Conservation (phyloP, 495 filamentous ascomycete genomes). For the Niebla homalea region DNA sequence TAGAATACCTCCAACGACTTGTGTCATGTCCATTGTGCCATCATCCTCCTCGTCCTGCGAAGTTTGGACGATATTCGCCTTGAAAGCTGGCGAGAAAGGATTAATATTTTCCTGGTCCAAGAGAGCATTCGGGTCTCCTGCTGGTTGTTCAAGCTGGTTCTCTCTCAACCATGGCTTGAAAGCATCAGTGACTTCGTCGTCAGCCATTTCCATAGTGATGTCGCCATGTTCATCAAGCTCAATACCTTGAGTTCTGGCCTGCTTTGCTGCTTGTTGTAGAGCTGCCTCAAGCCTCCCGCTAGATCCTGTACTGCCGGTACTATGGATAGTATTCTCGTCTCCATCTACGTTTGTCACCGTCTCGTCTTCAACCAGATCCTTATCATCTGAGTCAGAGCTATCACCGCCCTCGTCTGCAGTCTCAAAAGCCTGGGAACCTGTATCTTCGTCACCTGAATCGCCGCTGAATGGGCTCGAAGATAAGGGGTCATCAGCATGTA, state of each 20-base stretch:
- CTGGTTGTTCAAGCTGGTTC: conserved; percentile 31
- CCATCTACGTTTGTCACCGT: conserved; percentile 55
- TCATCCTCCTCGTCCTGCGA: conserved; percentile 33
- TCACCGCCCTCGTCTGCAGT: conserved; percentile 37
- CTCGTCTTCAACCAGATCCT: conserved; percentile 51
- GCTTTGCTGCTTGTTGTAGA: conserved; percentile 58
- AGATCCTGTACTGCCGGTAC: conserved; percentile 43
- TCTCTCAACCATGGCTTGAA: conserved; percentile 57
- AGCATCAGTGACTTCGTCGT: conserved; percentile 66
- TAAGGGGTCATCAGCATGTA: conserved; percentile 47
- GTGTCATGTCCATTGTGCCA: conserved; percentile 68
- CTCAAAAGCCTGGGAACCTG: conserved; percentile 29
- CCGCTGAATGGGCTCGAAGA: conserved; percentile 73
- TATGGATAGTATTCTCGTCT: conserved; percentile 53
- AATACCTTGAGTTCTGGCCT: conserved; percentile 52
- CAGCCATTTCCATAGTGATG: conserved; percentile 61
- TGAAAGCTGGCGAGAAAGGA: conserved; percentile 30
- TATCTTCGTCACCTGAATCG: conserved; percentile 49
- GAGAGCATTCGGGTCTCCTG: conserved; percentile 36
- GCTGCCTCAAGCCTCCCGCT: conserved; percentile 61
- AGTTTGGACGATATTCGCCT: conserved; percentile 19
- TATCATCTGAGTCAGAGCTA: conserved; percentile 30
- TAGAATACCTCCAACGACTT: conserved; percentile 53
- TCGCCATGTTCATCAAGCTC: conserved; percentile 39
- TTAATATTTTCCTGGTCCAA: conserved; percentile 51